Evolutionary conservation across 2,329 filamentous ascomycete species (phyloP), one percentile per base, ranked within the genome.

Genomic region (Fusarium clavum): DNA sequence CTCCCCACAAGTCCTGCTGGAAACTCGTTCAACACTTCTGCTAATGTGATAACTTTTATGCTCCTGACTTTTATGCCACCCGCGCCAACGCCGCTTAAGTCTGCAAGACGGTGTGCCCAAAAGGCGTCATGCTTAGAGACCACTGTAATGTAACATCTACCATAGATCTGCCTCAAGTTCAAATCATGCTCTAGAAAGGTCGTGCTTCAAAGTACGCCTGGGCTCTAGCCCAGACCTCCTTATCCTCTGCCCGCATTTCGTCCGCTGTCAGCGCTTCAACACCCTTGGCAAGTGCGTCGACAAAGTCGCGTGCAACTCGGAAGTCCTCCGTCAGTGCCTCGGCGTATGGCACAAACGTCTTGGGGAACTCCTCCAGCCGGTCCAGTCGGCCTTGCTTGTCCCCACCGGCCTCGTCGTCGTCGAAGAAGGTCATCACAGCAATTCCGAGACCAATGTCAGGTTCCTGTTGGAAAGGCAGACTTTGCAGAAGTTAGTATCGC

Each of bases 361-460:
- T 77, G 4, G 86, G 84, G 74, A 90, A 90, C 9, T 80, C 79
- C n/a, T 79, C 68, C 62, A 86, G 83, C 61, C 85, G 84, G 6
- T 74, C 70, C 24, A 80, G 78, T 49, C 84, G 83, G 57, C 80
- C 76, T 56, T 86, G 84, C 5, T 79, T 80, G 12, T 86, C 83
- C 65, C 92, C 86, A 11, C 83, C 81, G 22, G 86, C 84, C 53
- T 88, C 86, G 51, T 94, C 83, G 62, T 94, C 92, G 71, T 94
- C 91, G 24, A 94, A 86, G 76, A 93, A 93, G 11, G 91, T 93
- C 79, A 94, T 93, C 43, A 94, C 89, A 2, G 92, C 92, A 66
- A 96, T 92, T 29, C 91, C 92, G 34, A 96, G 85, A 14, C 89
- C 91, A 49, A 93, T 91, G 75, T 94, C 91, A 13, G 91, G 90